phyloP scores from a whole-genome alignment of 176 grass and related monocot species.

The Ampelocalamus luodianensis region DNA sequence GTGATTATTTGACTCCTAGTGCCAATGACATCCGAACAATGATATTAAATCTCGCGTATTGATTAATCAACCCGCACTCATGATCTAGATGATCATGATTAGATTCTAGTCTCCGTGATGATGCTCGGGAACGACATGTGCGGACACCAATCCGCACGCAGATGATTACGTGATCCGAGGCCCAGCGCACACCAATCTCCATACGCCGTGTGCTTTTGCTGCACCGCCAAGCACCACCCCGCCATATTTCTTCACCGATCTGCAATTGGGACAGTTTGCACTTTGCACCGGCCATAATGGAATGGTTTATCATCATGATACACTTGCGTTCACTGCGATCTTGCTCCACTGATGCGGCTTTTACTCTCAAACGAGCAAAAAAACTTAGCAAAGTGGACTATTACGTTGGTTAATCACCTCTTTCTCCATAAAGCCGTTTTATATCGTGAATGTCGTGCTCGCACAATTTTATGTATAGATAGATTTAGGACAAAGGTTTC shows the following conservation, averaged over 20 bases:
- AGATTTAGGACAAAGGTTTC: too few relatives aligned
- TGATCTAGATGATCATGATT: not conserved
- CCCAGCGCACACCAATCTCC: too few relatives aligned
- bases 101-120: not conserved
- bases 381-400: too few relatives aligned
- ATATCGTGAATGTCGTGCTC: too few relatives aligned
- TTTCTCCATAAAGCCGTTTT: too few relatives aligned
- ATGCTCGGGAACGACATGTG: not conserved
- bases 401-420: too few relatives aligned
- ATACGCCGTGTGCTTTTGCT: not conserved
- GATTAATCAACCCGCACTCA: not conserved
- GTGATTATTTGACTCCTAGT: not conserved
- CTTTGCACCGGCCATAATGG: not conserved
- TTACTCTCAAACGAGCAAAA: not conserved
- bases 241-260: too few relatives aligned
- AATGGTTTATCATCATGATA: not conserved
- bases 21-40: not conserved
- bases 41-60: not conserved
- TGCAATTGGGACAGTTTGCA: not conserved
- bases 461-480: too few relatives aligned
- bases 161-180: not conserved
- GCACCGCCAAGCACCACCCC: not conserved
- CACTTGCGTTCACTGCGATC: not conserved
- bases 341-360: not conserved
- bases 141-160: not conserved